Base-by-base conservation (phyloP, 164 flowering plant genomes). In the Sextonia rubra region DNA sequence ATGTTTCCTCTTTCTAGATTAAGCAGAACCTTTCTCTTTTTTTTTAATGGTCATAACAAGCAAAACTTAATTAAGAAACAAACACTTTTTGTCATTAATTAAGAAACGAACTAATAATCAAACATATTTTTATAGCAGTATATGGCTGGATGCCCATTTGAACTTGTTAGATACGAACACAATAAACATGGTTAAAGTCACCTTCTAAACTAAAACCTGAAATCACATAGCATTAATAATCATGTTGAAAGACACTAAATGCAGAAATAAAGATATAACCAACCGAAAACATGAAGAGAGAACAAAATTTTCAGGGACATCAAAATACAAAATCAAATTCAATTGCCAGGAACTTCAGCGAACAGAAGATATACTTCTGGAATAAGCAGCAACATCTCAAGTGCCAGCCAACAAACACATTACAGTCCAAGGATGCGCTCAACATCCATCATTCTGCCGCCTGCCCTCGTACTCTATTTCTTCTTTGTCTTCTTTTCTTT, bases 401-500 rank as follows among this genome's bases (percentile, higher is more conserved):
- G 23, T 5, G 5, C 7, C 29, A 4, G 44, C 64, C 44, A 64
- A 11, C 58, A 29, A n/a, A 68, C 49, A 14, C 22, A 23, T 25
- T 30, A 29, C 37, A 65, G 56, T 60, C 24, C 44, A 64, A 55
- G 22, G 4, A 74, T 48, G 12, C 24, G 44, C 47, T 37, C 0
- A 49, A 62, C 62, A 68, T 18, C 47, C 0, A 52, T 56, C 69
- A 49, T 47, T 23, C 63, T 37, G 56, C 68, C 72, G n/a, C 22
- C 17, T 18, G 11, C 29, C 49, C 20, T 70, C 76, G 71, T 75
- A 69, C 27, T 77, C 77, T 75, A 76, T 79, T 75, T 77, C 52
- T 26, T 69, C 76, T 80, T 80, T 48, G 64, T n/a, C 69, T 76
- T 78, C 69, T 67, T 69, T 60, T 66, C 75, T n/a, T 47, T 75